These are phyloP conservation scores for Suhomyces maxii DNA, from an alignment of 1,139 yeast genomes.

Conservation along the genomic window DNA sequence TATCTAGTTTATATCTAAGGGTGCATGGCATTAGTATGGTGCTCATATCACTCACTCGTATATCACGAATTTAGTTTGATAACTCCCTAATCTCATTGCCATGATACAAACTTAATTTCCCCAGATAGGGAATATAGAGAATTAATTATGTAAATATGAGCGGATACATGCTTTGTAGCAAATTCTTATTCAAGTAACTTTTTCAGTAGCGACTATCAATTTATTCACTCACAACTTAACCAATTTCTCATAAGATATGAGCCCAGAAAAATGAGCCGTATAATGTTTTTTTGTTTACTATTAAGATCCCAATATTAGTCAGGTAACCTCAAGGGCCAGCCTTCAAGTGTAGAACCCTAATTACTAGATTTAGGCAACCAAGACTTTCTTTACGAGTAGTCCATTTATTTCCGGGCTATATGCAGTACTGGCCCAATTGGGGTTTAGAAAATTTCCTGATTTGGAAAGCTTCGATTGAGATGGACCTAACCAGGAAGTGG, in stretches of 20 bases:
- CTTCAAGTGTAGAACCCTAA: background rate
- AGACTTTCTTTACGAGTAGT: conserved; percentile 2
- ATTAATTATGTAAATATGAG: background rate
- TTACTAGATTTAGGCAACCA: conserved; percentile 5
- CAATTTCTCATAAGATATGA: background rate
- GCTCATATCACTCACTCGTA: background rate
- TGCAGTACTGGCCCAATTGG: conserved; percentile 4
- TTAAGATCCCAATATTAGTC: background rate
- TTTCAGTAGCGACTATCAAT: too few species aligned
- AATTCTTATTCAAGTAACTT: too few species aligned
- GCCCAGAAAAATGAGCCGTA: conserved; percentile 3
- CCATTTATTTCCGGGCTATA: background rate
- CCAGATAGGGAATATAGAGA: background rate
- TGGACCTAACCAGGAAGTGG: conserved; percentile 2
- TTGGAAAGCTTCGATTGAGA: background rate
- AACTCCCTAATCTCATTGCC: background rate
- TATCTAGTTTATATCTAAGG: too few species aligned
- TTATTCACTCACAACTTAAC: background rate
- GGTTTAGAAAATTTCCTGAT: conserved; percentile 4
- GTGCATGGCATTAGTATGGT: too few species aligned
- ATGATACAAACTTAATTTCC: background rate
- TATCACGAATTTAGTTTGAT: background rate
- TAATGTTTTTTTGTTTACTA: background rate
- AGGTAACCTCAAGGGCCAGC: conserved; percentile 1
- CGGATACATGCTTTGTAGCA: background rate